A percentile compares a stretch with the other conserved stretches of the same genome.
Evolutionary conservation across 805 yeast genomes (phyloP).

Genomic region (Blastobotrys terrestris): DNA sequence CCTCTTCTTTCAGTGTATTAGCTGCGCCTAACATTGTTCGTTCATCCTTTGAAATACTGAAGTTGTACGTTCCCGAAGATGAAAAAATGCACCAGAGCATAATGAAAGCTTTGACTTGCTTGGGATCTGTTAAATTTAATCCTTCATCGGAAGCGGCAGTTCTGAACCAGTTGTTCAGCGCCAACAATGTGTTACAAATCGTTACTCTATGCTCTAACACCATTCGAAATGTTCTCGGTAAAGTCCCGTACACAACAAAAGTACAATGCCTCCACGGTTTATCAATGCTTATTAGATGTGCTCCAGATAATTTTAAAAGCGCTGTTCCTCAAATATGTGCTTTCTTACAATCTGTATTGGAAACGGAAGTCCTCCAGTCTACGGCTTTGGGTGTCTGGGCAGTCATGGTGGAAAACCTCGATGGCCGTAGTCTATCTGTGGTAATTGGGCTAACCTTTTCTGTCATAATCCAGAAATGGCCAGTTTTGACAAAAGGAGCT

Average conservation of each 20-base stretch:
- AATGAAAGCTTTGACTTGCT: conserved; percentile 10
- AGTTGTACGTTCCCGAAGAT: conserved; percentile 34
- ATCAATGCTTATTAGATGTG: conserved; percentile 52
- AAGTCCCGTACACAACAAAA: conserved; percentile 66
- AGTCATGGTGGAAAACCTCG: conserved; percentile 50
- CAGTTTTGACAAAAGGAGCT: conserved; percentile 42
- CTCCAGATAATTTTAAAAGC: conserved; percentile 46
- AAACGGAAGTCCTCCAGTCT: conserved; percentile 45
- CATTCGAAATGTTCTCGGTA: conserved; percentile 66
- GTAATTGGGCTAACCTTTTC: conserved; percentile 72
- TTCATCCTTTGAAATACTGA: conserved; percentile 33
- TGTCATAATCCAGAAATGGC: conserved; percentile 64
- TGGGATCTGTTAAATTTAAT: conserved; percentile 12
- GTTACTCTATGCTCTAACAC: conserved; percentile 62
- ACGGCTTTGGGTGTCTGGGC: conserved; percentile 66
- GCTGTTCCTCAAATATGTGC: conserved; percentile 83
- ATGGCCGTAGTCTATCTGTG: conserved; percentile 51
- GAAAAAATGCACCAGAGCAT: conserved; percentile 9
- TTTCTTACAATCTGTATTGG: conserved; percentile 74
- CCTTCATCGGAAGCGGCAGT: not conserved
- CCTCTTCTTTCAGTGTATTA: conserved; percentile 21
- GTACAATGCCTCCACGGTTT: conserved; percentile 68
- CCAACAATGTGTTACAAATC: conserved; percentile 61
- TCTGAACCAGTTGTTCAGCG: conserved; percentile 35
- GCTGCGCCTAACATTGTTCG: conserved; percentile 22